These are phyloP conservation scores for Rhytidiadelphus loreus DNA, from an alignment of 225 moss, liverwort and hornwort genomes.

Conservation along the genomic window DNA sequence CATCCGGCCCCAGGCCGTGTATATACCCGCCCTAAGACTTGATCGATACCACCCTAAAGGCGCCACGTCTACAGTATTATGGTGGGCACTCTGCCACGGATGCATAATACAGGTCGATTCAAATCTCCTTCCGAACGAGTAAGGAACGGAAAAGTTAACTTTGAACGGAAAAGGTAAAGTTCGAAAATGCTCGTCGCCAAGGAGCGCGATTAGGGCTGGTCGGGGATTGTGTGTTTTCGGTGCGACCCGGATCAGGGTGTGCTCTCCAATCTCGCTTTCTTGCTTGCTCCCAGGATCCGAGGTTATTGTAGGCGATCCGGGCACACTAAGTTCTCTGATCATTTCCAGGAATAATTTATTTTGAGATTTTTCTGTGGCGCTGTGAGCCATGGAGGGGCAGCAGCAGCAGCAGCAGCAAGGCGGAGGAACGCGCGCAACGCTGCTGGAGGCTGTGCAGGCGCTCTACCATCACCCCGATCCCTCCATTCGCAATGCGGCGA, in stretches of 20 bases:
- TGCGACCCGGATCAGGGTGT: neutral
- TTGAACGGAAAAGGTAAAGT: neutral
- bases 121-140: neutral
- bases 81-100: neutral
- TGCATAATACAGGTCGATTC: neutral
- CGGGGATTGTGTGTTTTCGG: neutral
- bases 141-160: neutral
- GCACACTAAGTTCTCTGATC: neutral
- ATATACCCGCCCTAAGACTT: too few relatives aligned
- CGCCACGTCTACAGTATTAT: neutral
- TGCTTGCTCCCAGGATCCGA: neutral
- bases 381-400: slow-evolving; percentile 27
- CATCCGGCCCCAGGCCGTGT: too few relatives aligned
- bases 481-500: slow-evolving; percentile 67
- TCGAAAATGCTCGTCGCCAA: neutral
- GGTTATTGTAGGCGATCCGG: neutral
- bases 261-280: neutral
- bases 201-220: neutral
- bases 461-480: slow-evolving; percentile 88
- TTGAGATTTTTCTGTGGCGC: neutral
- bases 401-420: neutral
- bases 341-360: neutral
- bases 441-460: slow-evolving; percentile 91
- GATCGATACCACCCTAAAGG: neutral
- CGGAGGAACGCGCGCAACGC: slow-evolving; percentile 38